Evolutionary conservation across 225 moss, liverwort and hornwort species (phyloP).

Genomic region (Marchantia paleacea): DNA sequence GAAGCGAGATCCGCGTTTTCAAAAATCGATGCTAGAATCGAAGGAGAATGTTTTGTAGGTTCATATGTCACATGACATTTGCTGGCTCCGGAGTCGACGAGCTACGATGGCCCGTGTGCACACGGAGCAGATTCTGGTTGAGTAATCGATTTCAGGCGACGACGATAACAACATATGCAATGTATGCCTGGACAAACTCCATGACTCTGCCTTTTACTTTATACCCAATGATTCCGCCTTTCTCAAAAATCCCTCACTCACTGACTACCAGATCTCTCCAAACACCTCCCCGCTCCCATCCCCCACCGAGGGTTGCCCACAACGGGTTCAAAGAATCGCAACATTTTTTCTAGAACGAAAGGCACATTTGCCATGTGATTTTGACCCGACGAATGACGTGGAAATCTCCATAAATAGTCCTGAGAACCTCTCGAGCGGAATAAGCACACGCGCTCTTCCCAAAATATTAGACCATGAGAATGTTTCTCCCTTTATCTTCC

Average conservation of each 20-base stretch:
- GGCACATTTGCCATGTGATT: background rate
- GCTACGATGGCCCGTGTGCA: background rate
- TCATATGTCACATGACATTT: background rate
- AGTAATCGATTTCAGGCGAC: background rate
- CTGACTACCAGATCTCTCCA: too few species aligned
- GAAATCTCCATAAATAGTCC: background rate
- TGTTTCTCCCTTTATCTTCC: background rate
- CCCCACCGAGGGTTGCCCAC: too few species aligned
- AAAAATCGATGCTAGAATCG: background rate
- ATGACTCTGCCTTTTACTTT: background rate
- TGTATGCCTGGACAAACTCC: background rate
- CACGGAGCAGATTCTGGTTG: background rate
- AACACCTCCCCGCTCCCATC: too few species aligned
- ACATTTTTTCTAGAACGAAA: background rate
- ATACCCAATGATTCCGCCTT: background rate
- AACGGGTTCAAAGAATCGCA: background rate
- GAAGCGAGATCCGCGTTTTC: background rate
- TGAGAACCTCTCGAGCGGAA: background rate
- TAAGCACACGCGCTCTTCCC: background rate
- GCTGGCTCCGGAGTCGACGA: background rate
- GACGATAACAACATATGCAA: background rate
- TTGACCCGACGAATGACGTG: background rate
- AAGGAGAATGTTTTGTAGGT: background rate
- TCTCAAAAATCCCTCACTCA: background rate
- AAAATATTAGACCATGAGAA: background rate